Evolutionary conservation across 305 asterid genomes (phyloP).

Genomic region (Euphrasia arctica): DNA sequence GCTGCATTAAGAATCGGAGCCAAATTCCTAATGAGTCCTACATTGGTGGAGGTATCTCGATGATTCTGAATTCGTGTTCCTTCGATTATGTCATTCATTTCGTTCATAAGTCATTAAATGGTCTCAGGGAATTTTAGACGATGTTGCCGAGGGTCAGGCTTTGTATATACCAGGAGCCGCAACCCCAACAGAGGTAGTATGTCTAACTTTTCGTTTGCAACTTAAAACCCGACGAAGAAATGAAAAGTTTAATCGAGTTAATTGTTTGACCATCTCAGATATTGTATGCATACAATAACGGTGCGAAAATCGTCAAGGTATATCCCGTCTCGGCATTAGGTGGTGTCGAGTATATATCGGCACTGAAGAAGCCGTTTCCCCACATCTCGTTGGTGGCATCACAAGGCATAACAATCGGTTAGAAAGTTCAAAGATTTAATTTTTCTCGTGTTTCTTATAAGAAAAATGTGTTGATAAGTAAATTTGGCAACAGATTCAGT

Average conservation of each 20-base stretch:
- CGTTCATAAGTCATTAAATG: conserved; percentile 17
- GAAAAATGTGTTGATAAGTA: not conserved
- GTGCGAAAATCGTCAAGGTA: conserved; percentile 79
- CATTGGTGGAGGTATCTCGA: conserved; percentile 57
- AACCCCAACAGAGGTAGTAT: conserved; percentile 82
- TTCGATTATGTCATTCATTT: not conserved
- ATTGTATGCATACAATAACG: conserved; percentile 58
- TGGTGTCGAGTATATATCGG: conserved; percentile 61
- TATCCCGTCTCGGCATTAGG: conserved; percentile 82
- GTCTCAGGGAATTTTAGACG: conserved; percentile 60
- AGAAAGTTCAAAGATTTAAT: conserved; percentile 21
- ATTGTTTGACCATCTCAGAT: conserved; percentile 46
- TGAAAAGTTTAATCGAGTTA: conserved; percentile 9
- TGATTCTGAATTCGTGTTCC: not conserved
- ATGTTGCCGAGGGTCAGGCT: conserved; percentile 46
- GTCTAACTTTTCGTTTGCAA: conserved; percentile 14
- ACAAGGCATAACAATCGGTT: conserved; percentile 83
- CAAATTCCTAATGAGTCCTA: conserved; percentile 88
- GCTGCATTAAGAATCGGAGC: conserved; percentile 63
- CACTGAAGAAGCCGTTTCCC: conserved; percentile 68
- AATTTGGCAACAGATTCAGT: conserved; percentile 50
- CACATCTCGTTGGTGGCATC: conserved; percentile 88
- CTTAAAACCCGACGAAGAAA: too few relatives aligned
- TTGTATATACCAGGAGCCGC: conserved; percentile 81
- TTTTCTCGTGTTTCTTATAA: not conserved